Conservation (phyloP, 306 rosid genomes). For the peach (Prunus persica) region DNA sequence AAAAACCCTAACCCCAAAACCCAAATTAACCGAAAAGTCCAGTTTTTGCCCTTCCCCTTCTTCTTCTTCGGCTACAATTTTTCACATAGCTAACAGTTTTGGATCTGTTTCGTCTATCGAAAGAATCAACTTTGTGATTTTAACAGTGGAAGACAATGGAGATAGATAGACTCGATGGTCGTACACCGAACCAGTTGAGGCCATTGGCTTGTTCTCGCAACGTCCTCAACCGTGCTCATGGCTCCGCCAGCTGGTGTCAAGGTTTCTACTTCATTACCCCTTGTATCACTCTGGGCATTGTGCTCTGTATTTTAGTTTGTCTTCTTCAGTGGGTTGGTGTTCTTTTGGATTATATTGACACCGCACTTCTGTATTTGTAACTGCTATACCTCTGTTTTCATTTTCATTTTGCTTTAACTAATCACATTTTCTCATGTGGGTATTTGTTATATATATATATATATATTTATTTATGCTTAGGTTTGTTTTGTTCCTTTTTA, state of each 20-base stretch:
- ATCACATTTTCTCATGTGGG: background rate
- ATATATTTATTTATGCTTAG: background rate
- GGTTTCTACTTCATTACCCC: slow-evolving; percentile 24
- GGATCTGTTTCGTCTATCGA: background rate
- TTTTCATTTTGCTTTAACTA: background rate
- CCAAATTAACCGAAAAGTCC: background rate
- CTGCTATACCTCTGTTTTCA: background rate
- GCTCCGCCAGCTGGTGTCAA: slow-evolving; percentile 91
- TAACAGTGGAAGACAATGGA: slow-evolving; percentile 34
- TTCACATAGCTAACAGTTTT: background rate
- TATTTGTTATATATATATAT: background rate
- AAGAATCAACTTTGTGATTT: background rate
- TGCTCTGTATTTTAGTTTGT: background rate
- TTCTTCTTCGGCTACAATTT: background rate
- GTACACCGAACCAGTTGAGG: slow-evolving; percentile 74
- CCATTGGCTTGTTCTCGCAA: slow-evolving; percentile 70
- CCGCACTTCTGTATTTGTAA: background rate
- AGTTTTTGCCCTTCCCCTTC: background rate
- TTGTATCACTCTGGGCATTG: background rate
- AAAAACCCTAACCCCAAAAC: background rate
- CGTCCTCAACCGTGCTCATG: slow-evolving; percentile 81
- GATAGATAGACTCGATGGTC: slow-evolving; percentile 63
- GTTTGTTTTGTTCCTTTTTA: background rate
- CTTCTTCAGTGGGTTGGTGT: background rate
- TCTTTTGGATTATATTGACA: background rate